Evolutionary conservation across 306 rosid species (phyloP).

Genomic region (Rubus parviflorus): DNA sequence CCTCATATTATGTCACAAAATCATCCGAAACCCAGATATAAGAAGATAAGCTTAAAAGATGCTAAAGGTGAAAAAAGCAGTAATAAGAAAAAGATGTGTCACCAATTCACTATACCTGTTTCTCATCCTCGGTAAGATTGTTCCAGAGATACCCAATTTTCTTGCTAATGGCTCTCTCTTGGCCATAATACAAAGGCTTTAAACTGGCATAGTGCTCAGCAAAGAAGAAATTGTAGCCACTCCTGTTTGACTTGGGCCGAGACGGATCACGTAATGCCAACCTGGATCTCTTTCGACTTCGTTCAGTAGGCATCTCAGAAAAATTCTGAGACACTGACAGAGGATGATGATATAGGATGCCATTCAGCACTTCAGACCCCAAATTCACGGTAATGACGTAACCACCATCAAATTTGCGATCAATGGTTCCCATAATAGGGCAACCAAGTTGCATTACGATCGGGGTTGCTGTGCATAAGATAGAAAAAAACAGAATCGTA

Average conservation of each 20-base stretch:
- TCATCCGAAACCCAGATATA: not conserved
- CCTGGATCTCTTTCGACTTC: conserved; percentile 52
- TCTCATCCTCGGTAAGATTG: conserved; percentile 75
- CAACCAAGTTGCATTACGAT: conserved; percentile 42
- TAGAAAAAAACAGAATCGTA: conserved; percentile 18
- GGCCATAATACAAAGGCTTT: conserved; percentile 58
- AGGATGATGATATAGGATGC: conserved; percentile 71
- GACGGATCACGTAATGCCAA: conserved; percentile 57
- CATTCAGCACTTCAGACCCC: conserved; percentile 64
- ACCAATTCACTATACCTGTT: conserved; percentile 48
- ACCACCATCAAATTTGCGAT: conserved; percentile 70
- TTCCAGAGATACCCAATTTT: conserved; percentile 67
- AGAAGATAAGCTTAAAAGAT: not conserved
- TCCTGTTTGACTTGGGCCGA: conserved; percentile 73
- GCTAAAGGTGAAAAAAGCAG: not conserved
- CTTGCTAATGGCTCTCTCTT: conserved; percentile 74
- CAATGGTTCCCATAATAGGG: conserved; percentile 58
- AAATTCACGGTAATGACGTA: conserved; percentile 54
- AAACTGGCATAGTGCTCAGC: conserved; percentile 73
- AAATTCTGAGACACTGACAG: conserved; percentile 31
- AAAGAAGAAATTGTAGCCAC: conserved; percentile 75
- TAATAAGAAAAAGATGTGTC: not conserved
- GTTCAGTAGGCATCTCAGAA: conserved; percentile 31
- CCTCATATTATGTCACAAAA: not conserved
- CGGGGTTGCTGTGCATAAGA: conserved; percentile 41